Percentiles rank a stretch among this genome's conserved stretches.
Conservation (phyloP, 23 red algal species). For the Gracilaria vermiculophylla region DNA sequence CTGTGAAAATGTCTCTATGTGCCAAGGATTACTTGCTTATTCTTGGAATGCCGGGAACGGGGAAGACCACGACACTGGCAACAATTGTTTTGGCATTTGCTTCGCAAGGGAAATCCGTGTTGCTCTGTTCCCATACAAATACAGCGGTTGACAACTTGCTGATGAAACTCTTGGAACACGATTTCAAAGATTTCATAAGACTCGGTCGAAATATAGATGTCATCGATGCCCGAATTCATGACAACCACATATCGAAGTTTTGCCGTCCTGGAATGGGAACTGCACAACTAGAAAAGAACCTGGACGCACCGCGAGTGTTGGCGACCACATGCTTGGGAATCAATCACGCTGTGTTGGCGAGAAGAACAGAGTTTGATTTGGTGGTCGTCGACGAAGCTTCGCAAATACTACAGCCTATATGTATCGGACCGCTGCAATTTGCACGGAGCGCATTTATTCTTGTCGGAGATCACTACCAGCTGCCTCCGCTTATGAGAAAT, state of each 20-base stretch:
- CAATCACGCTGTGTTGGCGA: slow-evolving; percentile 63
- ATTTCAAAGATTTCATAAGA: slow-evolving; percentile 57
- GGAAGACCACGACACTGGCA: slow-evolving; percentile 82
- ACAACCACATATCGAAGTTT: slow-evolving; percentile 29
- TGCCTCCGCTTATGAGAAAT: slow-evolving; percentile 76
- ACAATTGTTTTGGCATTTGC: slow-evolving; percentile 49
- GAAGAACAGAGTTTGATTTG: slow-evolving; percentile 79
- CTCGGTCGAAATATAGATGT: slow-evolving; percentile 26
- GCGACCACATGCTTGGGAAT: slow-evolving; percentile 88
- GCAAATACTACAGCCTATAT: slow-evolving; percentile 89
- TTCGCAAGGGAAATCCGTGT: slow-evolving; percentile 38
- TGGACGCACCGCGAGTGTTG: slow-evolving; percentile 55
- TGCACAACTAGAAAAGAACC: slow-evolving; percentile 18
- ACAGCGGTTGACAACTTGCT: slow-evolving; percentile 94
- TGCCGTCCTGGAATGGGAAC: slow-evolving; percentile 18
- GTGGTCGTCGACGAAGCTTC: slow-evolving; percentile 93
- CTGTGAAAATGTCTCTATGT: slow-evolving; percentile 1
- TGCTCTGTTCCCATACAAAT: slow-evolving; percentile 84
- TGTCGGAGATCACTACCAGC: slow-evolving; percentile 91
- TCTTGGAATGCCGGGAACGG: slow-evolving; percentile 86
- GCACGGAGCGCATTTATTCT: slow-evolving; percentile 70
- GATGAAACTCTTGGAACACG: slow-evolving; percentile 24
- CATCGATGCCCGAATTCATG: slow-evolving; percentile 22
- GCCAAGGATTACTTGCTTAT: slow-evolving; percentile 76
- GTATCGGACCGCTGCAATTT: slow-evolving; percentile 70